phyloP scores from a whole-genome alignment of 108 stramenopile species.

The Nannochloropsis gaditana region DNA sequence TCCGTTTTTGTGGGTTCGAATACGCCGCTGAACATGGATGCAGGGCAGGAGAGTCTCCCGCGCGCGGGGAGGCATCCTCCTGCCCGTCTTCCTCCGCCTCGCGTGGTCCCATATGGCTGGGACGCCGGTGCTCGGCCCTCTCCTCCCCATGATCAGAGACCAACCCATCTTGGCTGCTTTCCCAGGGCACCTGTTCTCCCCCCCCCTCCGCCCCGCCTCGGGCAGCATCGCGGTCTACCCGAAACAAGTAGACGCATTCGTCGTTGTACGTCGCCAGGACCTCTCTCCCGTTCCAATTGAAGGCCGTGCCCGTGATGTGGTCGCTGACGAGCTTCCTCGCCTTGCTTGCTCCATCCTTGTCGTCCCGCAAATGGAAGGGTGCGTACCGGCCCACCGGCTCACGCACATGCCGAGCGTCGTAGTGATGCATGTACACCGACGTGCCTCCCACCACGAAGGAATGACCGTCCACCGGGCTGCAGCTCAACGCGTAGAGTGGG shows the following conservation, averaged over 20 bases:
- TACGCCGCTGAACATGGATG: too few species aligned
- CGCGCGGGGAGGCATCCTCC: neutral
- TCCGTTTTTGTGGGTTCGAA: neutral
- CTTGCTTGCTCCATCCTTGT: neutral
- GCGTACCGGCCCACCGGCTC: neutral
- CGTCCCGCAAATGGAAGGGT: neutral
- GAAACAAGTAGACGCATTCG: neutral
- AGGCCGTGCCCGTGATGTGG: constrained; percentile 39
- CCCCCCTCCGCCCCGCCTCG: neutral
- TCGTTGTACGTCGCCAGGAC: constrained; percentile 40
- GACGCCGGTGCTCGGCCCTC: neutral
- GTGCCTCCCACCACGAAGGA: neutral
- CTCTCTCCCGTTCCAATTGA: constrained; percentile 47
- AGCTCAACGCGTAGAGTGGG: neutral
- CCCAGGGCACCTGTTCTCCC: neutral
- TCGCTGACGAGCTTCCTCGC: neutral
- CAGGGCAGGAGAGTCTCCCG: too few species aligned
- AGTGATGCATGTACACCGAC: neutral
- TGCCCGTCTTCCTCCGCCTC: neutral
- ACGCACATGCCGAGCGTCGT: neutral
- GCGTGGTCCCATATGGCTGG: neutral
- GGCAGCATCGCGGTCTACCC: neutral
- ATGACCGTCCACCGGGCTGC: neutral
- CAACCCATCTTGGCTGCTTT: neutral
- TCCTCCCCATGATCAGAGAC: neutral